A percentile compares a stretch with the other conserved stretches of the same genome.
phyloP scores from a whole-genome alignment of 352 stramenopile species.

The Phytophthora niederhauseri region DNA sequence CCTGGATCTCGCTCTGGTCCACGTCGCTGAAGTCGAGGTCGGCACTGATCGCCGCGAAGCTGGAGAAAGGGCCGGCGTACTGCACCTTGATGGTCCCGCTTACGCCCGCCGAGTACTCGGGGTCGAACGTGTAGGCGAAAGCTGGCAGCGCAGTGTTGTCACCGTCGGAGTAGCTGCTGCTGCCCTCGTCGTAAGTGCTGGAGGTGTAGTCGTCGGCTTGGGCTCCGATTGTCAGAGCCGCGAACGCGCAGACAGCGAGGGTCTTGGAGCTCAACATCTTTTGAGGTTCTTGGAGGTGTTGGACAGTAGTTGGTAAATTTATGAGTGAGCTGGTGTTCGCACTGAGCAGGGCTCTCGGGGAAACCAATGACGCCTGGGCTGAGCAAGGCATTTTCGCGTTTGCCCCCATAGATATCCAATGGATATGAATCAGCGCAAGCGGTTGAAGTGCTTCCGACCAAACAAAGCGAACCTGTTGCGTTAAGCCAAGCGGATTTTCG shows the following conservation, averaged over 20 bases:
- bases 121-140: slow-evolving; percentile 54
- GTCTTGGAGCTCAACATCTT: slow-evolving; percentile 33
- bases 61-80: slow-evolving; percentile 41
- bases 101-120: slow-evolving; percentile 39
- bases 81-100: slow-evolving; percentile 48
- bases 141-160: slow-evolving; percentile 25
- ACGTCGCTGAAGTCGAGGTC: slow-evolving; percentile 56
- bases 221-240: slow-evolving; percentile 16
- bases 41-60: slow-evolving; percentile 45
- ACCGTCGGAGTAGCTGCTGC: slow-evolving; percentile 7
- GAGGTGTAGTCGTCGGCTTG: slow-evolving; percentile 18
- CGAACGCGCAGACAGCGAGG: slow-evolving; percentile 18
- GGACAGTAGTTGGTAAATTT: slow-evolving; percentile 17
- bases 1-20: slow-evolving; percentile 35
- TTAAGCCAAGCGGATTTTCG: slow-evolving; percentile 13
- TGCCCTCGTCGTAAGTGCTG: slow-evolving; percentile 10
- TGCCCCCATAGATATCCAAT: not conserved
- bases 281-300: slow-evolving; percentile 4
- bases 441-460: not conserved
- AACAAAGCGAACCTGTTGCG: not conserved
- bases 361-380: not conserved
- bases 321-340: slow-evolving; percentile 19
- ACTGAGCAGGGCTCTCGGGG: not conserved
- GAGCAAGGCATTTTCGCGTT: slow-evolving; percentile 6
- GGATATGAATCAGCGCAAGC: slow-evolving; percentile 22